Percentiles rank a stretch among this genome's conserved stretches.
Conservation (phyloP, 805 yeast genomes). For the Candida takata region DNA sequence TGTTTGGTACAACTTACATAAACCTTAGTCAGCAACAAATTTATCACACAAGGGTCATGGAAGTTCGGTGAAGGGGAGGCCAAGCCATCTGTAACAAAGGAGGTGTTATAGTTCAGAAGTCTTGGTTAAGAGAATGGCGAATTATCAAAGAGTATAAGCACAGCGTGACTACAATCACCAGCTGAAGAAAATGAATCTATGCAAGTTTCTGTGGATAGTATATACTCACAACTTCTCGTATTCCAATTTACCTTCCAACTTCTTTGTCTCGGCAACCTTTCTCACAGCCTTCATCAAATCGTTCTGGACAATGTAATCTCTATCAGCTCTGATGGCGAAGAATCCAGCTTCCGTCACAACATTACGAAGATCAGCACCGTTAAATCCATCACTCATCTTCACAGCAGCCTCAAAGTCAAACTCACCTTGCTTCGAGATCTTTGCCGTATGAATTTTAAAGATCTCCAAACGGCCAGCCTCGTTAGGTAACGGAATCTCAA, state of each 20-base stretch:
- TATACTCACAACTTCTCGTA: slow-evolving; percentile 71
- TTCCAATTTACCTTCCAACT: slow-evolving; percentile 91
- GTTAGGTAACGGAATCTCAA: slow-evolving; percentile 92
- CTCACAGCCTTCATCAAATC: slow-evolving; percentile 98
- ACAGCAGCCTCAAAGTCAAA: slow-evolving; percentile 96
- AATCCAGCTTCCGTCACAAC: slow-evolving; percentile 98
- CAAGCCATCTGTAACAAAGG: too few species aligned
- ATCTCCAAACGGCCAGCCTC: slow-evolving; percentile 93
- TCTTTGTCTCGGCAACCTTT: slow-evolving; percentile 94
- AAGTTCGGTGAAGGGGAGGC: too few species aligned
- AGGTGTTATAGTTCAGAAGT: too few species aligned
- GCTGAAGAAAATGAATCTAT: too few species aligned
- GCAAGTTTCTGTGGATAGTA: too few species aligned
- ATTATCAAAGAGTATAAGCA: too few species aligned
- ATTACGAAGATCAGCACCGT: slow-evolving; percentile 97
- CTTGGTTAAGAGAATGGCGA: too few species aligned
- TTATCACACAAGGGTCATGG: too few species aligned
- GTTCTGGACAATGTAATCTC: slow-evolving; percentile 88
- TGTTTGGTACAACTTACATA: too few species aligned
- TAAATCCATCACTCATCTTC: slow-evolving; percentile 98
- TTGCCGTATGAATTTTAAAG: slow-evolving; percentile 85
- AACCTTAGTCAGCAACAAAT: too few species aligned
- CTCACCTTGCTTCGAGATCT: slow-evolving; percentile 86
- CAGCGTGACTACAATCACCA: too few species aligned
- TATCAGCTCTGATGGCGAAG: slow-evolving; percentile 95